A percentile compares a stretch with the other conserved stretches of the same genome.
These are phyloP conservation scores for Peronosclerospora sorghi DNA, from an alignment of 352 stramenopile species.

Conservation along the genomic window DNA sequence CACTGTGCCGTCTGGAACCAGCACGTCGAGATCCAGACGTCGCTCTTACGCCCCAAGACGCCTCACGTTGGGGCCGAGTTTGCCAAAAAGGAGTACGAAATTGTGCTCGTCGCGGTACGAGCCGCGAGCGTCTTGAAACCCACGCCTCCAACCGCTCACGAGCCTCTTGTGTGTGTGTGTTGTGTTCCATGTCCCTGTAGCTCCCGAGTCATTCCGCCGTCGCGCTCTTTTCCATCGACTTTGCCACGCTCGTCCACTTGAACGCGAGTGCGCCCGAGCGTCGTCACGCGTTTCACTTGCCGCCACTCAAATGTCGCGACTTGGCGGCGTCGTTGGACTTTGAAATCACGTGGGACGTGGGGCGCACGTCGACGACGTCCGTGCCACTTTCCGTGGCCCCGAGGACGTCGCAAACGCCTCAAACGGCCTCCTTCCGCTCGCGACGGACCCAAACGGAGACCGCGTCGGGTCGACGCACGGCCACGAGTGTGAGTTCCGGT, in stretches of 20 bases:
- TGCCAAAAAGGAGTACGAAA: slow-evolving; percentile 73
- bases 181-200: slow-evolving; percentile 13
- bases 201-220: slow-evolving; percentile 74
- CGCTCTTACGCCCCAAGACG: slow-evolving; percentile 46
- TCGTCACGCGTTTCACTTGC: slow-evolving; percentile 47
- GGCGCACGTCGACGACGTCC: slow-evolving; percentile 5
- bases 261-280: slow-evolving; percentile 21
- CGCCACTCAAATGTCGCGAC: slow-evolving; percentile 66
- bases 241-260: slow-evolving; percentile 53
- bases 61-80: slow-evolving; percentile 25
- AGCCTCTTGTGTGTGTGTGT: no score
- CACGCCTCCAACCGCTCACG: no score
- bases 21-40: slow-evolving; percentile 69
- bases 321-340: slow-evolving; percentile 63
- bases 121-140: no score
- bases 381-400: no score
- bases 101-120: slow-evolving; percentile 60
- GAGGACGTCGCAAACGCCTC: background rate
- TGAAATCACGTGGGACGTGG: slow-evolving; percentile 60
- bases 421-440: background rate
- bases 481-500: slow-evolving; percentile 48
- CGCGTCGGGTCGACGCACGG: slow-evolving; percentile 42
- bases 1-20: slow-evolving; percentile 72
- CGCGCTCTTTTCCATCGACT: slow-evolving; percentile 64
- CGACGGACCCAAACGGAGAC: no score